Evolutionary conservation across 2,329 filamentous ascomycete species (phyloP), one percentile per base, ranked within the genome.

Genomic region (Colletotrichum karsti): DNA sequence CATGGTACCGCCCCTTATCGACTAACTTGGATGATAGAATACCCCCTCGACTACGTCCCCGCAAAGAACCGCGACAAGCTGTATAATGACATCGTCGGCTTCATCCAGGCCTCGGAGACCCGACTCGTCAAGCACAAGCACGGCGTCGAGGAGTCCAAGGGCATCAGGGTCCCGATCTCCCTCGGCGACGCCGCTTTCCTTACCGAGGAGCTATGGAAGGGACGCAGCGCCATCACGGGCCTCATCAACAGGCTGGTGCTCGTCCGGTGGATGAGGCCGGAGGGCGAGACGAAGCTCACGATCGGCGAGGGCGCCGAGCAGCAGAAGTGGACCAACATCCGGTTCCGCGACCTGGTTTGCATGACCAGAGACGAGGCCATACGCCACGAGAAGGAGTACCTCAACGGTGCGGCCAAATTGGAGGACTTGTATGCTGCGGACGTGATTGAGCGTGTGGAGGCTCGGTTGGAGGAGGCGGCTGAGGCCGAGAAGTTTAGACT

Each of bases 301-400:
- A 83, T 93, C 13, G 91, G 94, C 44, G 83, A 88, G 60, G 86
- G 85, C 33, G 88, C 89, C 42, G 86, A 90, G n/a, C 89, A 91
- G 22, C 95, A 98, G 78, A 97, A 93, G 75, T 90, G 87, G 50
- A 91, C 93, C n/a, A 87, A 85, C 3, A 73, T 98, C 5, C 79
- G 84, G 33, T 80, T 95, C 73, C 85, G 87, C 28, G 91, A 97
- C 50, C 77, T 98, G 68, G 94, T 97, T 0, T 93, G 92, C 73
- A 93, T 98, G 93, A 98, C 95, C 1, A 97, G 95, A 78, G 95
- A 98, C 69, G 95, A 98, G 79, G 93, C 92, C 3, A 81, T 85
- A 15, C 85, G 88, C 66, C 96, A 99, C 78, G 93, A 97, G 77
- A 92, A 90, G 77, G 85, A 93, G 75, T 86, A 98, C 1, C 82